Percentiles rank a stretch among this genome's conserved stretches.
Conservation (phyloP, 2,329 filamentous ascomycete genomes). For the Aspergillus udagawae region DNA sequence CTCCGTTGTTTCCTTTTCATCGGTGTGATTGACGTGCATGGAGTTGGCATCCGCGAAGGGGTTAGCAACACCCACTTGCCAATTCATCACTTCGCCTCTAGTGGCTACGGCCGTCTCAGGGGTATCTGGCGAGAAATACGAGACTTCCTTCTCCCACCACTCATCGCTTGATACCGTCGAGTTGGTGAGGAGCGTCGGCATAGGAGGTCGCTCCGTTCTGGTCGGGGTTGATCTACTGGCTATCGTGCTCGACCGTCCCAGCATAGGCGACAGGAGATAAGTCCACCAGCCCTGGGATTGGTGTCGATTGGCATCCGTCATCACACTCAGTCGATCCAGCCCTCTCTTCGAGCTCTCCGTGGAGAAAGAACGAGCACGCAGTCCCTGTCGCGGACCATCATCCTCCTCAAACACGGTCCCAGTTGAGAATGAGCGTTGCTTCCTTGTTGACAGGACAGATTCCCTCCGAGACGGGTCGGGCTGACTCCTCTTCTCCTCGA, state of each 20-base stretch:
- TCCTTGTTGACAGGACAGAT: slow-evolving; percentile 17
- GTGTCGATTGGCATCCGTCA: slow-evolving; percentile 34
- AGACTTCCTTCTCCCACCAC: slow-evolving; percentile 28
- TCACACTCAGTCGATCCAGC: slow-evolving; percentile 30
- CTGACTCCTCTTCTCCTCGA: slow-evolving; percentile 12
- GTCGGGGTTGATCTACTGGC: slow-evolving; percentile 26
- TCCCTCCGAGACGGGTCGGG: slow-evolving; percentile 11
- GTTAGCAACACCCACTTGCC: slow-evolving; percentile 16
- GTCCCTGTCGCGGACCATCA: slow-evolving; percentile 8
- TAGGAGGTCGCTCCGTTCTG: slow-evolving; percentile 20
- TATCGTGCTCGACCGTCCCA: slow-evolving; percentile 35
- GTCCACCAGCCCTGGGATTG: slow-evolving; percentile 50
- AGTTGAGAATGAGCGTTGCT: slow-evolving; percentile 30
- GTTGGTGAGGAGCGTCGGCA: slow-evolving; percentile 20
- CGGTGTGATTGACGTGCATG: slow-evolving; percentile 2
- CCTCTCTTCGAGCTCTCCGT: slow-evolving; percentile 28
- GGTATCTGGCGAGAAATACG: slow-evolving; percentile 28
- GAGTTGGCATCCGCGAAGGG: slow-evolving; percentile 14
- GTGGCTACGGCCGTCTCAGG: slow-evolving; percentile 19
- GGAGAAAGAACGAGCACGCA: slow-evolving; percentile 21
- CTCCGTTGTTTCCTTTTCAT: slow-evolving; percentile 6
- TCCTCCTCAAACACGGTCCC: slow-evolving; percentile 38
- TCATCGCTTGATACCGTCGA: slow-evolving; percentile 17
- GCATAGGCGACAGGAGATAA: slow-evolving; percentile 42
- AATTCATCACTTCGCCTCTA: slow-evolving; percentile 12